Conservation (phyloP, 1,284 basidiomycete genomes). For the Leccinum ambiguum region DNA sequence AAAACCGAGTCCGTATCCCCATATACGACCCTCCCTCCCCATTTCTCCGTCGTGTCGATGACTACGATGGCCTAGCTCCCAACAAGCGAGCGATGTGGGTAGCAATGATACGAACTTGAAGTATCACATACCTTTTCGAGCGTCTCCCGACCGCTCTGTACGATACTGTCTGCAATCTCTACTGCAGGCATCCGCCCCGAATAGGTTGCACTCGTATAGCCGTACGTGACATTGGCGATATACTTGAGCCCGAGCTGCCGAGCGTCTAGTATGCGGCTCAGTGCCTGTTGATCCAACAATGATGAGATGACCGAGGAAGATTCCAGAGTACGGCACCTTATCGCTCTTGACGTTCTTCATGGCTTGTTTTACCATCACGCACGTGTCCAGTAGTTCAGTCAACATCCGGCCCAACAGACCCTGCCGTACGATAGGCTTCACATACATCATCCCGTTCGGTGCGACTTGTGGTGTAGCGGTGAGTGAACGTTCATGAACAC, state of each 20-base stretch:
- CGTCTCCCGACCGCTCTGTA: slow-evolving; percentile 94
- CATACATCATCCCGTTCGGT: slow-evolving; percentile 94
- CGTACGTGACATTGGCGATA: slow-evolving; percentile 90
- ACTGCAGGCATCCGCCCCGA: slow-evolving; percentile 98
- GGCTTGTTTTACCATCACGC: slow-evolving; percentile 96
- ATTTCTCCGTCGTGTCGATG: slow-evolving; percentile 78
- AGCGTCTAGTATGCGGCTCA: slow-evolving; percentile 79
- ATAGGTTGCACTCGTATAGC: slow-evolving; percentile 91
- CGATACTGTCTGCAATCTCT: slow-evolving; percentile 97
- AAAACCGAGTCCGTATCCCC: slow-evolving; percentile 99
- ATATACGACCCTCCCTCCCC: slow-evolving; percentile 94
- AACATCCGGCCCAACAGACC: slow-evolving; percentile 92
- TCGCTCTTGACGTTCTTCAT: slow-evolving; percentile 81
- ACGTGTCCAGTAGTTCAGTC: slow-evolving; percentile 89
- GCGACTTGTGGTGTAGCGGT: slow-evolving; percentile 56
- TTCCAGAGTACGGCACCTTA: slow-evolving; percentile 50
- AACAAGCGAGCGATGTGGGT: neutral
- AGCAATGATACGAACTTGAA: neutral
- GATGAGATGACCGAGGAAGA: neutral
- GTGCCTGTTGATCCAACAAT: slow-evolving; percentile 46
- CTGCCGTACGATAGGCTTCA: slow-evolving; percentile 82
- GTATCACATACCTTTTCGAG: slow-evolving; percentile 74
- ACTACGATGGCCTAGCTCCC: slow-evolving; percentile 71
- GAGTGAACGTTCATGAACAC: slow-evolving; percentile 2
- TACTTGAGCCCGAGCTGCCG: slow-evolving; percentile 88